Base-by-base conservation (phyloP, 192 early-diverging fungal genomes). In the Coemansia sp. region DNA sequence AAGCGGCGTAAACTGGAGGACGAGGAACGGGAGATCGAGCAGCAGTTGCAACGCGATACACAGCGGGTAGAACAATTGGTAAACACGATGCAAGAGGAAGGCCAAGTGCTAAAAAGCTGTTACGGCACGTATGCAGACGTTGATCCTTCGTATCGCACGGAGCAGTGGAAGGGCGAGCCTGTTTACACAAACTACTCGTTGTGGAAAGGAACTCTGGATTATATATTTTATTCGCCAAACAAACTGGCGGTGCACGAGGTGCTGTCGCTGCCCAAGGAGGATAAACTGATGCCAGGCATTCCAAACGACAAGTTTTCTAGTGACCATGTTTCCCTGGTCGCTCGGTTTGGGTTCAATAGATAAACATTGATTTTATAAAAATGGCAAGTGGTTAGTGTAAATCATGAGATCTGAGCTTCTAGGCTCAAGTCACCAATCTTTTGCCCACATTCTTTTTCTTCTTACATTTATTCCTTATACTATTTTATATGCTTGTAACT, bases 171-270 rank as follows among this genome's bases (percentile, higher is more conserved):
- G 20, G 80, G 80, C 43, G 80, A 82, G 59, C 80, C 80, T 12
- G 71, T 71, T 7, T 82, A 68, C 50, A 82, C 80, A 9, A 78
- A 76, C 64, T 82, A 82, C 23, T 62, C 74, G 1, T 43, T 63
- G 19, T 82, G 80, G 80, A 82, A 78, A 54, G 80, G 80, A 16
- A 82, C 80, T 13, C 54, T 82, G 48, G 80, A 82, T 35, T 82
- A 82, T 32, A 82, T 82, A 3, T 78, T 82, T 32, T 74, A 53
- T 35, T 35, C 57, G 24, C 67, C 74, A 3, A 22, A 9, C 2
- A 53, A 62, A 10, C 52, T 82, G 9, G 38, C 57, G 8, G 49
- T 65, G 23, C 64, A 57, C 29, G 59, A 67, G 8, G 56, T 82
- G 13, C 22, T 82, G 59, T 78, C 75, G 19, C 52, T 82, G 45